Conservation (phyloP, 495 filamentous ascomycete genomes). For the Ascobolus immersus region DNA sequence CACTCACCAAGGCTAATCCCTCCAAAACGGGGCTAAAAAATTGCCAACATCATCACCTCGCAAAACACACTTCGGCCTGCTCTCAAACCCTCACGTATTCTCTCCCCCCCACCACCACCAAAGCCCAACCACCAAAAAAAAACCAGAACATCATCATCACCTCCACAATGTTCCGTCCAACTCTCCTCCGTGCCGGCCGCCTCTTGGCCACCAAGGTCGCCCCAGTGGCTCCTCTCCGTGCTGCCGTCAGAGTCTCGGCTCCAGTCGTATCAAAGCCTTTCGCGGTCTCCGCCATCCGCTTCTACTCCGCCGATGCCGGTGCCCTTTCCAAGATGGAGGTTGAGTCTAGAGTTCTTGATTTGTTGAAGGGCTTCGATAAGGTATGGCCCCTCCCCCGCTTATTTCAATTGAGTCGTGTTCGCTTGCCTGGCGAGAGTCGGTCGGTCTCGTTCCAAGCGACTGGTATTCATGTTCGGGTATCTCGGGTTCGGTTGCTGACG, state of each 20-base stretch:
- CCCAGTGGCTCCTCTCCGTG: constrained; percentile 25
- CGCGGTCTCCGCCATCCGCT: constrained; percentile 38
- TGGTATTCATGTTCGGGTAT: too few relatives aligned
- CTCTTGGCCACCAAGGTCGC: constrained; percentile 19
- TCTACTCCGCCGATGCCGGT: constrained; percentile 64
- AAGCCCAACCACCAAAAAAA: constrained; percentile 6
- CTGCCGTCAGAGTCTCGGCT: constrained; percentile 28
- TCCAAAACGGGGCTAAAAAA: constrained; percentile 3
- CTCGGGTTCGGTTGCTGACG: too few relatives aligned
- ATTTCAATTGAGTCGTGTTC: too few relatives aligned
- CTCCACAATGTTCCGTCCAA: constrained; percentile 54
- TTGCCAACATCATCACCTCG: constrained; percentile 5
- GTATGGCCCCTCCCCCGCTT: too few relatives aligned
- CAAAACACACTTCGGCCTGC: constrained; percentile 5
- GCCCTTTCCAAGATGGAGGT: constrained; percentile 59
- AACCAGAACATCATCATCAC: constrained; percentile 9
- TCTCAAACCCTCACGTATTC: not conserved
- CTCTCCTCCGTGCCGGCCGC: constrained; percentile 40
- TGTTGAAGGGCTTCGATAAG: constrained; percentile 93
- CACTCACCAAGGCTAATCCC: too few relatives aligned
- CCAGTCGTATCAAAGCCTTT: constrained; percentile 24
- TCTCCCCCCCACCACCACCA: constrained; percentile 7
- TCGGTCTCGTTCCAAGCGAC: too few relatives aligned
- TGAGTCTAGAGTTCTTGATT: constrained; percentile 72
- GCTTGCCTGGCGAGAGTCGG: too few relatives aligned